phyloP scores from a whole-genome alignment of 164 flowering plant genomes.

The Sextonia rubra region DNA sequence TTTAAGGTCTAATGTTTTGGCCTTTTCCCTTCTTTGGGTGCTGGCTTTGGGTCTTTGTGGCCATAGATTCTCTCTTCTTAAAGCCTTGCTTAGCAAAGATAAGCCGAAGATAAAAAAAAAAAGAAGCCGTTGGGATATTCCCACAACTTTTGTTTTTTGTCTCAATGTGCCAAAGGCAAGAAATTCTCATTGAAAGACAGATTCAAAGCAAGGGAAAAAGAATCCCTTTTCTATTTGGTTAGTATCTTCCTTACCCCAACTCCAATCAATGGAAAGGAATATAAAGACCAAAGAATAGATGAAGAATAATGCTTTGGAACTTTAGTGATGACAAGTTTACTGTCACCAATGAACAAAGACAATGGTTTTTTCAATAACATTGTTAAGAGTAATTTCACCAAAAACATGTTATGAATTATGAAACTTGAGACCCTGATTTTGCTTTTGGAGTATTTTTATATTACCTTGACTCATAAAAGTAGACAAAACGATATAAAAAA shows the following conservation, averaged over 20 bases:
- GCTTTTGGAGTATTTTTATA: too few relatives aligned
- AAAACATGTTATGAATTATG: too few relatives aligned
- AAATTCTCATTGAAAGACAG: constrained; percentile 7
- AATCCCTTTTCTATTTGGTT: constrained; percentile 4
- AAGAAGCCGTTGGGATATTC: constrained; percentile 11
- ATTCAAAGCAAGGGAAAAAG: constrained; percentile 9
- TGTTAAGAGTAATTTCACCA: neutral
- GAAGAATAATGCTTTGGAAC: neutral
- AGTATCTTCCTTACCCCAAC: constrained; percentile 3
- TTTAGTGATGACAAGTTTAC: neutral
- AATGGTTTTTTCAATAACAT: neutral
- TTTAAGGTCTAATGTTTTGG: neutral
- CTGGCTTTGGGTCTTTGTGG: neutral
- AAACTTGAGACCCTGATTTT: too few relatives aligned
- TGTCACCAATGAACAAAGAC: neutral
- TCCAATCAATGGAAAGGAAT: neutral
- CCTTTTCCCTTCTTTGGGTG: constrained; percentile 2
- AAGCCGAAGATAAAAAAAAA: neutral
- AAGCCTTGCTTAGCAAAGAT: neutral
- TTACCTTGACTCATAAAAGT: too few relatives aligned
- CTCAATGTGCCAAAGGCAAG: constrained; percentile 1
- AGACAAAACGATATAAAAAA: too few relatives aligned
- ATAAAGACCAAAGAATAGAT: neutral
- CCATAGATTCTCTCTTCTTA: neutral
- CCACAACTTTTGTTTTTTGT: constrained; percentile 11